Evolutionary conservation across 108 stramenopile species (phyloP).

Genomic region (Epithemia pelagica): DNA sequence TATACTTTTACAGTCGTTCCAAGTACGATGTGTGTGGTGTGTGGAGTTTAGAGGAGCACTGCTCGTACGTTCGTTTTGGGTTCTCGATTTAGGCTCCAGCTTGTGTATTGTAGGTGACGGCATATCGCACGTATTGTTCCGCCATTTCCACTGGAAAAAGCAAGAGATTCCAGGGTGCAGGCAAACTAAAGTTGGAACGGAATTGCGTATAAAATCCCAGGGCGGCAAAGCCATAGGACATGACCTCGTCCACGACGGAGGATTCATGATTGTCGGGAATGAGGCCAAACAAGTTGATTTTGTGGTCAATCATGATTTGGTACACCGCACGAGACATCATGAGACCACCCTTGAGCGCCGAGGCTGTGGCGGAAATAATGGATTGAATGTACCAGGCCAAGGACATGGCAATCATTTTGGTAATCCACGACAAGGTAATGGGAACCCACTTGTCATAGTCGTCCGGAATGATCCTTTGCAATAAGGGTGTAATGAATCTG

Average conservation of each 20-base stretch:
- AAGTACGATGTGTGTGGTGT: too few relatives aligned
- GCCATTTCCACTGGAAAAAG: conserved; percentile 62
- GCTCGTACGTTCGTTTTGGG: too few relatives aligned
- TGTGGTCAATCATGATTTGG: conserved; percentile 23
- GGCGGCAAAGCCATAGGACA: conserved; percentile 77
- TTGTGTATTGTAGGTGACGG: conserved; percentile 8
- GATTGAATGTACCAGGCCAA: conserved; percentile 90
- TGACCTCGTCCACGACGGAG: conserved; percentile 71
- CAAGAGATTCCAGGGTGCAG: conserved; percentile 84
- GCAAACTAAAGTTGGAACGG: conserved; percentile 54
- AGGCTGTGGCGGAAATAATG: conserved; percentile 80
- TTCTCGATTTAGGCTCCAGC: too few relatives aligned
- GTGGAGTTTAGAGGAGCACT: too few relatives aligned
- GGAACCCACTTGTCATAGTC: conserved; percentile 87
- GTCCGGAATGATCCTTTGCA: conserved; percentile 53
- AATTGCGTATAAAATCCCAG: conserved; percentile 85
- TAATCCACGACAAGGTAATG: conserved; percentile 49
- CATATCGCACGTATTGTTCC: conserved; percentile 33
- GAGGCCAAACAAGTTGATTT: conserved; percentile 37
- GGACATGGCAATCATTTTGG: conserved; percentile 73
- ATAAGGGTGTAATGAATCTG: conserved; percentile 56
- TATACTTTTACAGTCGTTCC: too few relatives aligned
- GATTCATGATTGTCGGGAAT: conserved; percentile 56
- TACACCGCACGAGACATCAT: conserved; percentile 78
- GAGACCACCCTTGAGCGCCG: conserved; percentile 82